Percentiles rank a stretch among this genome's conserved stretches.
phyloP scores from a whole-genome alignment of 2,329 filamentous ascomycete species.

The Beauveria scarabaeidicola region DNA sequence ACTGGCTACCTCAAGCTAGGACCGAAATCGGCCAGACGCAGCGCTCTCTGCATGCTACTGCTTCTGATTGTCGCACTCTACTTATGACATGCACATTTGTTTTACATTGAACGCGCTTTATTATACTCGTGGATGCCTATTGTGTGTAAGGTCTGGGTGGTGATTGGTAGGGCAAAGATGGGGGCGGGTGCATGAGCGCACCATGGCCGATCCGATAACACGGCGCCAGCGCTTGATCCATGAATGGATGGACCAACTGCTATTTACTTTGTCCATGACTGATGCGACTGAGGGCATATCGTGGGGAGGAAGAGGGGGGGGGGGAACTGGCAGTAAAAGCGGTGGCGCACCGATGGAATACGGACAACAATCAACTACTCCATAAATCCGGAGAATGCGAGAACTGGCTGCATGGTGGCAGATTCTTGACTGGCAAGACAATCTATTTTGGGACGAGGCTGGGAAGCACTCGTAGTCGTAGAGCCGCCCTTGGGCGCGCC shows the following conservation, averaged over 20 bases:
- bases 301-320: no score
- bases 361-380: no score
- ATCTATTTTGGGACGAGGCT: not conserved
- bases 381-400: not conserved
- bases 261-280: not conserved
- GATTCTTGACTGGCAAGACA: not conserved
- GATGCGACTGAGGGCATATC: no score
- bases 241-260: not conserved
- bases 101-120: not conserved
- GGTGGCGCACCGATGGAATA: no score
- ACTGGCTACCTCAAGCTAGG: not conserved
- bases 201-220: not conserved
- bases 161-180: not conserved
- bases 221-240: not conserved
- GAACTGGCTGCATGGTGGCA: slow-evolving; percentile 1
- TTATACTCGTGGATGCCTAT: not conserved
- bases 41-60: not conserved
- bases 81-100: not conserved
- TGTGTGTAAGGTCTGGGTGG: not conserved
- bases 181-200: not conserved
- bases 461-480: not conserved
- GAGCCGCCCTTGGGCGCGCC: not conserved
- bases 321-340: no score
- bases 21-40: not conserved
- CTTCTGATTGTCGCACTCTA: not conserved